Evolutionary conservation across 140 eudicot species (phyloP), one percentile per base, ranked within the genome.

Genomic region (Erigeron philadelphicus): DNA sequence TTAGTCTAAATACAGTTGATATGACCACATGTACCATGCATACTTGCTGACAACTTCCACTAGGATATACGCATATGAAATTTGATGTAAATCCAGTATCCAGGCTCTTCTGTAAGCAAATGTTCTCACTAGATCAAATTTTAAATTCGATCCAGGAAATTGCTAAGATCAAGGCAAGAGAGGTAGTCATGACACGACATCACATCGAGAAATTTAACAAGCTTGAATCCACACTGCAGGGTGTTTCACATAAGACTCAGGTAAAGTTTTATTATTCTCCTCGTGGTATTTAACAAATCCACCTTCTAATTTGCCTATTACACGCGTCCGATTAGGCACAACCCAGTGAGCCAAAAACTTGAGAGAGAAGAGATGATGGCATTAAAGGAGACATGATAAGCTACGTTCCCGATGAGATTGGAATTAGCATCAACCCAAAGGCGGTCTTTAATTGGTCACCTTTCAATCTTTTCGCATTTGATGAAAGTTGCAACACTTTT

Each of bases 281-380:
- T 15, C 3, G 6, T 63, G 38, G n/a, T 15, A 11, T 7, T 61
- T 3, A 16, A 25, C 18, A 4, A 31, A 59, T 23, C 65, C 44
- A 61, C 66, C 66, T 35, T 61, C 66, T 61, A 61, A 13, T 61
- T 61, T 35, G 47, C 46, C 35, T 61, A 31, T 61, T 61, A 25
- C 11, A 61, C 31, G 66, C 9, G 3, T 61, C 46, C 35, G 46
- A 61, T 25, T n/a, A 7, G 11, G 66, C 47, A 35, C 16, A 61
- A 25, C n/a, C 5, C 35, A 23, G 6, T 31, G 13, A 61, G 35
- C 45, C 66, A 5, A 61, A 45, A 61, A 11, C 31, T 44, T 47
- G 13, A 59, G 8, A n/a, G 64, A 59, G 18, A 59, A 59, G 11
- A 16, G 44, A 3, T 59, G 42, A 25, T 11, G 64, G 16, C 18